phyloP scores from a whole-genome alignment of 2,329 filamentous ascomycete species.

The Sporothrix euskadiensis region DNA sequence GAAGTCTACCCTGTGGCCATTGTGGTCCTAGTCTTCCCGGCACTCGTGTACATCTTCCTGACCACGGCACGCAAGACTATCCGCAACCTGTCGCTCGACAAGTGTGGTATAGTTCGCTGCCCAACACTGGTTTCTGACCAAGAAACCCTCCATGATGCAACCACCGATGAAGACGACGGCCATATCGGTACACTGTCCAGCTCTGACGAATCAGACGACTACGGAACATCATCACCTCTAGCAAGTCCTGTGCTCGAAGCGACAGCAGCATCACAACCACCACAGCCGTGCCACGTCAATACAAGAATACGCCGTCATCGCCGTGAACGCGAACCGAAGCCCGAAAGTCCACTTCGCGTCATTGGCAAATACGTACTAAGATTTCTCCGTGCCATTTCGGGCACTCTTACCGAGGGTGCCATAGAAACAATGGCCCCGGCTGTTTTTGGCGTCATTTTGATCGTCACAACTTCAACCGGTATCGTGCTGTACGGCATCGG shows the following conservation, averaged over 20 bases:
- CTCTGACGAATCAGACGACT: background rate
- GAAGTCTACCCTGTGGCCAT: background rate
- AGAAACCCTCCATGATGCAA: background rate
- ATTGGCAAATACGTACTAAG: background rate
- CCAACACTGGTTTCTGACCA: background rate
- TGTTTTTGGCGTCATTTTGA: slow-evolving; percentile 27
- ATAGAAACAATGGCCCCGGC: slow-evolving; percentile 27
- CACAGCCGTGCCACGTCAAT: background rate
- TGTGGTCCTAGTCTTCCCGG: background rate
- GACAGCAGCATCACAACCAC: no score
- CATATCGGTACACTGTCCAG: background rate
- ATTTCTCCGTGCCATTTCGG: background rate
- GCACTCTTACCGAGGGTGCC: background rate
- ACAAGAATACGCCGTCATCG: background rate
- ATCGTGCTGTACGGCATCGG: slow-evolving; percentile 30
- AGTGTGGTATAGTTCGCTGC: background rate
- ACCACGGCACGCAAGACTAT: background rate
- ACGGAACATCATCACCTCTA: background rate
- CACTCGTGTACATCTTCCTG: slow-evolving; percentile 10
- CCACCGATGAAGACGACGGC: background rate
- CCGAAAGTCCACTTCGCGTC: background rate
- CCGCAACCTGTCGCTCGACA: background rate
- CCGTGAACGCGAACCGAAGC: background rate
- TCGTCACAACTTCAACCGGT: slow-evolving; percentile 25
- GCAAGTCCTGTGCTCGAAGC: background rate